Conservation (phyloP, 352 stramenopile species). For the Globisporangium abappressorium region DNA sequence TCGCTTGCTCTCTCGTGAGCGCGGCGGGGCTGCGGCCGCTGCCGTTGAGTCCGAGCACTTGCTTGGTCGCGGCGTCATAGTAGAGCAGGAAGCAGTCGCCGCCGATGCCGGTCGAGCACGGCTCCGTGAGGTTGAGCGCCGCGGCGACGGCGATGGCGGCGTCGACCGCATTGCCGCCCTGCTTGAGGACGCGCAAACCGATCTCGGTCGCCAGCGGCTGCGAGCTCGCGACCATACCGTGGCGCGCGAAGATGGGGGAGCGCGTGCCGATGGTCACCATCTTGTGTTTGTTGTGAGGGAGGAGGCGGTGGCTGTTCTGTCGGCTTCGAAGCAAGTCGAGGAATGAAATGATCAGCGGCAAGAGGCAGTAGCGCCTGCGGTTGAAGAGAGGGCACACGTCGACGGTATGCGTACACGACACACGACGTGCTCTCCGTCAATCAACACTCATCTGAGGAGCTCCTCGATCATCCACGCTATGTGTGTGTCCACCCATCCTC, state of each 20-base stretch:
- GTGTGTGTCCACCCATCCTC: not conserved
- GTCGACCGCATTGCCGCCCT: conserved; percentile 94
- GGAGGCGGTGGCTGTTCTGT: not conserved
- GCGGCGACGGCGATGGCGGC: conserved; percentile 69
- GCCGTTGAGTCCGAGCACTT: conserved; percentile 91
- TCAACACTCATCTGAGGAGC: conserved; percentile 6
- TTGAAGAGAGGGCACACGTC: conserved; percentile 3
- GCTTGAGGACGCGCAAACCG: conserved; percentile 86
- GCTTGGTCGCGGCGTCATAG: conserved; percentile 84
- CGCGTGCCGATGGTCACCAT: conserved; percentile 67
- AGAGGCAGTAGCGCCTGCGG: not conserved
- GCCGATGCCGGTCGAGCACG: conserved; percentile 77
- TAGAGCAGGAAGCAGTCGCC: conserved; percentile 96
- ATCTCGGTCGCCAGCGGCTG: conserved; percentile 94
- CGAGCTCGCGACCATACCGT: conserved; percentile 92
- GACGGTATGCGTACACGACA: not conserved
- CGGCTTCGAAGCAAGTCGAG: conserved; percentile 7
- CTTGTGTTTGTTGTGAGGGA: not conserved
- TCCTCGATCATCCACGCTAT: not conserved
- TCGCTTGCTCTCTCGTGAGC: conserved; percentile 78
- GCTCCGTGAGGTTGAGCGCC: conserved; percentile 62
- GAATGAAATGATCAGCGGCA: not conserved
- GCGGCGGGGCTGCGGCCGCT: conserved; percentile 81
- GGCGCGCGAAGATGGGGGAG: conserved; percentile 85
- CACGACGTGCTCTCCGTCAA: not conserved